Base-by-base conservation (phyloP, 2,329 filamentous ascomycete species). In the Fusarium clavum region DNA sequence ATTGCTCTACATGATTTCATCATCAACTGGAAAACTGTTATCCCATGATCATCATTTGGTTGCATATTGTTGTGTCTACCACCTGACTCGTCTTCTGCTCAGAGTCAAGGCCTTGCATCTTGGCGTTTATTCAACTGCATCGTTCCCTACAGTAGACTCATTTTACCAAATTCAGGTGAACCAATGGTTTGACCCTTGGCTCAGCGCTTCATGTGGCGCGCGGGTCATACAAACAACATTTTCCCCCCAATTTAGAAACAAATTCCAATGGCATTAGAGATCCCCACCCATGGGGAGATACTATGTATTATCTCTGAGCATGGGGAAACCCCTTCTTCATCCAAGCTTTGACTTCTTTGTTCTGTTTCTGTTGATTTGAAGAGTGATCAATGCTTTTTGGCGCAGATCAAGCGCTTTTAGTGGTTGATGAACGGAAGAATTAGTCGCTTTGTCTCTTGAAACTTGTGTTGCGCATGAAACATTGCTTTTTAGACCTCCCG, bases 161-260 rank as follows among this genome's bases (percentile, higher is more conserved):
- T 73, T 69, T 74, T 14, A 53, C 24, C 32, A 43, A 53, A 29
- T 43, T 53, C 60, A 54, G 49, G 56, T 25, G 43, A 61, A 38
- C 71, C 71, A 75, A 75, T 75, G 32, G 54, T 64, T 44, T 29
- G 43, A 48, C 12, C 34, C 30, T 30, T 54, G 38, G 29, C 45
- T 61, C 61, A 65, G 54, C 61, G 25, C 38, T 54, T 58, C 53
- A 64, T 18, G 64, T 71, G 61, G 71, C 69, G 73, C 44, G 30
- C 48, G 30, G 29, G 43, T 48, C 53, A 67, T 62, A 20, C 73
- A 71, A 40, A 70, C 62, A 59, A 59, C 41, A 44, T 49, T 58
- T 8, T 24, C 14, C 6, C 18, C 49, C 49, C 22, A 52, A 52
- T 41, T 52, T 52, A 52, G 49, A 52, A 52, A 41, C 32, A 20